Evolutionary conservation across 1,284 basidiomycete species (phyloP), one percentile per base, ranked within the genome.

Genomic region (Ustilago shanxiensis): DNA sequence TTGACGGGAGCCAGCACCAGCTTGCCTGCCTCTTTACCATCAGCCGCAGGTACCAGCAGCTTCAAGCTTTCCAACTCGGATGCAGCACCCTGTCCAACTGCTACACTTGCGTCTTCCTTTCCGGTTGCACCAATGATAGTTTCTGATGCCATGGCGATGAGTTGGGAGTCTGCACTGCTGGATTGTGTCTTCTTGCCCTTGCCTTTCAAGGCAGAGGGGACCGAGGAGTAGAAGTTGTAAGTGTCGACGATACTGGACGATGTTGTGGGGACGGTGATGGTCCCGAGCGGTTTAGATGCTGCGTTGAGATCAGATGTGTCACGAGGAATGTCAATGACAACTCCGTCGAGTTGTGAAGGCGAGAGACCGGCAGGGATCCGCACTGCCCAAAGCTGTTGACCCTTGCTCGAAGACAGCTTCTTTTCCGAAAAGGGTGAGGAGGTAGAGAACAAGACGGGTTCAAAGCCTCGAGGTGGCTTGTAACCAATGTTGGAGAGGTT

Each of bases 111-210:
- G 22, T 64, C 61, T 56, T 49, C 70, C 29, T 63, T 54, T 49
- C 70, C 35, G 49, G 50, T 26, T 37, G 62, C 44, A 53, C 56
- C 41, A 24, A 61, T 24, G 22, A 50, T 54, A 1, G 16, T 51
- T 24, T 65, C 57, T 5, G 72, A 77, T 1, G 80, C 78, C 79
- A 82, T 82, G 3, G 71, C 65, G 41, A 82, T 80, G 9, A 82
- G 68, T 50, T 82, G 80, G 20, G 80, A 79, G 20, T 72, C 60
- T 7, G 65, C 69, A 28, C 51, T 63, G 37, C 51, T 60, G 9
- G 65, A 44, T 11, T 60, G 60, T 5, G 58, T 11, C 33, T 67
- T 73, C 22, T 60, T 69, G 9, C 45, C 50, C 18, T 70, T 73
- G 31, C 63, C 63, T 39, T 73, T 69, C 31, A 54, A 26, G 5